Percentiles rank a stretch among this genome's conserved stretches.
Conservation (phyloP, 192 early-diverging fungal genomes). For the Podila clonocystis region DNA sequence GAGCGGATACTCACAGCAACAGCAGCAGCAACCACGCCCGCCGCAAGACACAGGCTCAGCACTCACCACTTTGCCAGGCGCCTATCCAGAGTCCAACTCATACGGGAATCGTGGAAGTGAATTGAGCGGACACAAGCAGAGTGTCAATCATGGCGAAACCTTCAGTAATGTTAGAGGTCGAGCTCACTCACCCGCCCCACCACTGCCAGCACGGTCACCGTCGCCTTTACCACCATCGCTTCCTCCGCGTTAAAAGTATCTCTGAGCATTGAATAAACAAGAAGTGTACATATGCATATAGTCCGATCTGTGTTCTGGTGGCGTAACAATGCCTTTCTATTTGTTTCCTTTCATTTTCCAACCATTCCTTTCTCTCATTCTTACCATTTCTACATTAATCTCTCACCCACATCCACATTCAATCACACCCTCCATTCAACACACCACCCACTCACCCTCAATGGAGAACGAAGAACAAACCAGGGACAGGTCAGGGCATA, state of each 20-base stretch:
- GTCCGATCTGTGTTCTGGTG: too few species aligned
- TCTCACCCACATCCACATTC: background rate
- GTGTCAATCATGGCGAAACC: constrained; percentile 3
- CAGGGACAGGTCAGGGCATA: too few species aligned
- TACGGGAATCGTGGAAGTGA: background rate
- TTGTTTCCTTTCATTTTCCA: constrained; percentile 4
- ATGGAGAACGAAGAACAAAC: background rate
- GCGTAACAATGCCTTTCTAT: background rate
- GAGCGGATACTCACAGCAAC: constrained; percentile 13
- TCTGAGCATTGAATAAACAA: background rate
- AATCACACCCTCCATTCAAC: background rate
- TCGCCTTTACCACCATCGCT: background rate
- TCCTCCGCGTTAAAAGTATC: background rate
- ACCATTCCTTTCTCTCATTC: background rate
- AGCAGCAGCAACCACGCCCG: constrained; percentile 2
- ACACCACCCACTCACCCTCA: background rate
- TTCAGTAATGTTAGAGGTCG: background rate
- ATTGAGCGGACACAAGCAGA: background rate
- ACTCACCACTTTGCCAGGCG: constrained; percentile 10
- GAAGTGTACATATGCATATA: background rate
- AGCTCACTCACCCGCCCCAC: constrained; percentile 1
- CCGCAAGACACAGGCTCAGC: background rate
- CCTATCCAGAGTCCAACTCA: constrained; percentile 6
- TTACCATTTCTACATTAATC: constrained; percentile 2
- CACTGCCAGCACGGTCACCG: background rate